Evolutionary conservation across 345 rosid genomes (phyloP).

Genomic region (Brassica carinata): DNA sequence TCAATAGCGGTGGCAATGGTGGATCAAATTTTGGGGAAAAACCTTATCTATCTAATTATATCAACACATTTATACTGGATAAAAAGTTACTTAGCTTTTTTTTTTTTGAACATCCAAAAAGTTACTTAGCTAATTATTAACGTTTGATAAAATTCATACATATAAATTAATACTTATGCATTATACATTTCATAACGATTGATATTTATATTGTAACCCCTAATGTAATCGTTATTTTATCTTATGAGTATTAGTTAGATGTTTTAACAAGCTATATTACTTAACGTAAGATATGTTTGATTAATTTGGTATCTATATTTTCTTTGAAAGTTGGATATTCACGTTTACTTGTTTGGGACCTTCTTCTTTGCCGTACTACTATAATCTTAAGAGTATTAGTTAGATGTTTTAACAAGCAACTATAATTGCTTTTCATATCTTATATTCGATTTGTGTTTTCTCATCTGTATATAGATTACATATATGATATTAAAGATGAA

Average conservation of each 20-base stretch:
- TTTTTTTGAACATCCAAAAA: too few relatives aligned
- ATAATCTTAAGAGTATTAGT: slow-evolving; percentile 27
- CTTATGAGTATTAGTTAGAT: slow-evolving; percentile 16
- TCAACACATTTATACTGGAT: background rate
- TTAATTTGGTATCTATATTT: slow-evolving; percentile 4
- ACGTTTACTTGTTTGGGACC: slow-evolving; percentile 22
- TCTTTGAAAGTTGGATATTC: slow-evolving; percentile 1
- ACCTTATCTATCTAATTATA: background rate
- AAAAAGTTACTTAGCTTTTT: background rate
- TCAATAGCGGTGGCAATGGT: slow-evolving; percentile 2
- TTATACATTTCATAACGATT: background rate
- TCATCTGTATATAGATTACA: too few relatives aligned
- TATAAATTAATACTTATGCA: background rate
- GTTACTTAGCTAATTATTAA: background rate
- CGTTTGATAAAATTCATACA: background rate
- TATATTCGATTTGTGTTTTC: too few relatives aligned
- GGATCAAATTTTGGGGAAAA: background rate
- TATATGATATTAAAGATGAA: too few relatives aligned
- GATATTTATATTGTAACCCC: background rate
- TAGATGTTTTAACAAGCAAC: too few relatives aligned
- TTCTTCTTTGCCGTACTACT: slow-evolving; percentile 32
- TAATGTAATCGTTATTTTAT: background rate
- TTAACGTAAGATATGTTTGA: slow-evolving; percentile 19
- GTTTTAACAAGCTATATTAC: slow-evolving; percentile 23
- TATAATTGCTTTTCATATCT: too few relatives aligned